Evolutionary conservation across 805 yeast genomes (phyloP).

Genomic region (Teunomyces gatunensis): DNA sequence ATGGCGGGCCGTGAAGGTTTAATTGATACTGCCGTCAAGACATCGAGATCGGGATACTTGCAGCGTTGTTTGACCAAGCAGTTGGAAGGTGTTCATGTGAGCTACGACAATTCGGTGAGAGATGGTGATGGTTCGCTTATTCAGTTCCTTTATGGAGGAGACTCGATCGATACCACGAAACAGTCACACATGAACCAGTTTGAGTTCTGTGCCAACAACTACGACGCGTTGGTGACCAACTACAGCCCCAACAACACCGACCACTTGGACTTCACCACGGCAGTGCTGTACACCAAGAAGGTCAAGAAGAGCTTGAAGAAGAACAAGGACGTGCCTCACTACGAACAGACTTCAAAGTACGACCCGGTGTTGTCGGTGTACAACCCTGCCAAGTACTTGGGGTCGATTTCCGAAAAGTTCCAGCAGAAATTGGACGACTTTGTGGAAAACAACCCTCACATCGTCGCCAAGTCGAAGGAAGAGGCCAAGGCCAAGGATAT

Average conservation of each 20-base stretch:
- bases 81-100: constrained; percentile 92
- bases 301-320: constrained; percentile 69
- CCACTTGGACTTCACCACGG: constrained; percentile 81
- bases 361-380: constrained; percentile 86
- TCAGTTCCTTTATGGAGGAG: constrained; percentile 98
- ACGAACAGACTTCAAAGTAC: constrained; percentile 58
- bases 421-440: constrained; percentile 75
- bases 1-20: constrained; percentile 99
- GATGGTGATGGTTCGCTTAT: constrained; percentile 92
- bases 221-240: constrained; percentile 78
- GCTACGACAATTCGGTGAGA: constrained; percentile 93
- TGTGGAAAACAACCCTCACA: constrained; percentile 51
- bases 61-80: constrained; percentile 98
- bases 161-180: constrained; percentile 88
- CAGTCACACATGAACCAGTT: constrained; percentile 94
- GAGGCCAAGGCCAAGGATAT: constrained; percentile 46
- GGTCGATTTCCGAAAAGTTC: constrained; percentile 89
- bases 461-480: constrained; percentile 56
- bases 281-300: constrained; percentile 78
- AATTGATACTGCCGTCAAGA: constrained; percentile 98
- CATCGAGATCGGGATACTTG: constrained; percentile 96
- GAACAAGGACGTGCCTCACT: constrained; percentile 61
- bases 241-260: constrained; percentile 79
- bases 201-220: constrained; percentile 88
- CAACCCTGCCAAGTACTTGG: constrained; percentile 87